phyloP scores from a whole-genome alignment of 2,329 filamentous ascomycete species.

The Cordyceps cateniannulata region DNA sequence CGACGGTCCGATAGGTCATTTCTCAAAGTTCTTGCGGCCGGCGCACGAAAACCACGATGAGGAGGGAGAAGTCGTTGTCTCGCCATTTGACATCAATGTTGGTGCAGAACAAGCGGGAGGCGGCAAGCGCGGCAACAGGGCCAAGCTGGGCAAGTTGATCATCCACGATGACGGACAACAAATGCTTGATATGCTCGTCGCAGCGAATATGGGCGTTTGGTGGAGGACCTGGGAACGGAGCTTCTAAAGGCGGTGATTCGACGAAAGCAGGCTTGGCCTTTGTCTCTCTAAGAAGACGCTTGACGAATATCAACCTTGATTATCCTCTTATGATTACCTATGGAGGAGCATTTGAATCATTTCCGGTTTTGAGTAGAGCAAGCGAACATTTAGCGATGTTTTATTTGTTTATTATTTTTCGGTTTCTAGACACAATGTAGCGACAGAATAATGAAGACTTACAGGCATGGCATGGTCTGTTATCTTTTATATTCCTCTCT shows the following conservation, averaged over 20 bases:
- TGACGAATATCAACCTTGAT: neutral
- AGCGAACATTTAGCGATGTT: neutral
- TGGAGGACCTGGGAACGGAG: conserved; percentile 76
- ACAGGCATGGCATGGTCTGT: neutral
- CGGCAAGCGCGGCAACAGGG: conserved; percentile 75
- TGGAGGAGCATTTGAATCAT: neutral
- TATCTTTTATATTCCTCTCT: neutral
- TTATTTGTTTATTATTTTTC: neutral
- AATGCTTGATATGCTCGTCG: conserved; percentile 90
- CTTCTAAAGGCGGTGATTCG: conserved; percentile 23
- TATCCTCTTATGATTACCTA: neutral
- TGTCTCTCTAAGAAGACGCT: neutral
- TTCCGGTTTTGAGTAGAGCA: neutral
- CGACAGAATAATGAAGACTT: neutral
- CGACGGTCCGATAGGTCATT: conserved; percentile 29
- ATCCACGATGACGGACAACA: conserved; percentile 84
- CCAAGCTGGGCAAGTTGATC: conserved; percentile 90
- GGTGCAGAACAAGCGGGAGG: conserved; percentile 81
- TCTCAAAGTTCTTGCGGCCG: conserved; percentile 35
- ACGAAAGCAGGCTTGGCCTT: neutral
- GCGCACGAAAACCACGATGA: conserved; percentile 35
- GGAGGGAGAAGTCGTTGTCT: conserved; percentile 24
- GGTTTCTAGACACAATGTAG: neutral
- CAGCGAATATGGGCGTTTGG: conserved; percentile 88
- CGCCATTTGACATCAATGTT: conserved; percentile 61